Evolutionary conservation across 139 green algal genomes (phyloP).

Genomic region (Chlamydomonas sphaeroides): DNA sequence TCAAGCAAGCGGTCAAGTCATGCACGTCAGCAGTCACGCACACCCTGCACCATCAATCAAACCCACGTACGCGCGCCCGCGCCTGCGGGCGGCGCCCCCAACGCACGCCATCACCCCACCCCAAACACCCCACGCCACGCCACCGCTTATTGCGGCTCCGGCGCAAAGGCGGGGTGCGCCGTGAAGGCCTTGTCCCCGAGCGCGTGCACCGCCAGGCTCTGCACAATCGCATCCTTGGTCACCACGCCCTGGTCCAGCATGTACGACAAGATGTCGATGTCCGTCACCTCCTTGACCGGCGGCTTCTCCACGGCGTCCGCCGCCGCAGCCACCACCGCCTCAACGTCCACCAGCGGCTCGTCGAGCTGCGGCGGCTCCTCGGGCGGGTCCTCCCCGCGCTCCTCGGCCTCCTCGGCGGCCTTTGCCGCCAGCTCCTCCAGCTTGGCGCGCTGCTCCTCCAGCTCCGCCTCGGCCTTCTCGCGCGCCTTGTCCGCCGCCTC

Average conservation of each 20-base stretch:
- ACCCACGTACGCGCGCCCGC: too few species aligned
- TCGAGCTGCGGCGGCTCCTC: constrained; percentile 28
- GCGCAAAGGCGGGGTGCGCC: constrained; percentile 15
- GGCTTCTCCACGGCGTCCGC: constrained; percentile 56
- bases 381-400: constrained; percentile 33
- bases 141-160: neutral
- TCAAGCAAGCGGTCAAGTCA: too few species aligned
- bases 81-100: too few species aligned
- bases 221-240: constrained; percentile 60
- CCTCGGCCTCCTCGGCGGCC: constrained; percentile 22
- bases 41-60: too few species aligned
- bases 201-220: constrained; percentile 56
- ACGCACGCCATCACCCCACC: neutral
- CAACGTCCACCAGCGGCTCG: constrained; percentile 59
- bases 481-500: constrained; percentile 49
- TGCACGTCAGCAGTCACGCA: too few species aligned
- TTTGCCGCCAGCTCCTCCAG: constrained; percentile 53
- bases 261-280: constrained; percentile 63
- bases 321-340: constrained; percentile 58
- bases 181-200: constrained; percentile 49
- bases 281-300: constrained; percentile 52
- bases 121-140: neutral
- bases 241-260: constrained; percentile 65
- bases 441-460: constrained; percentile 48
- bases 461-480: constrained; percentile 47